phyloP scores from a whole-genome alignment of 2,329 filamentous ascomycete genomes.

The Fonsecaea multimorphosa region DNA sequence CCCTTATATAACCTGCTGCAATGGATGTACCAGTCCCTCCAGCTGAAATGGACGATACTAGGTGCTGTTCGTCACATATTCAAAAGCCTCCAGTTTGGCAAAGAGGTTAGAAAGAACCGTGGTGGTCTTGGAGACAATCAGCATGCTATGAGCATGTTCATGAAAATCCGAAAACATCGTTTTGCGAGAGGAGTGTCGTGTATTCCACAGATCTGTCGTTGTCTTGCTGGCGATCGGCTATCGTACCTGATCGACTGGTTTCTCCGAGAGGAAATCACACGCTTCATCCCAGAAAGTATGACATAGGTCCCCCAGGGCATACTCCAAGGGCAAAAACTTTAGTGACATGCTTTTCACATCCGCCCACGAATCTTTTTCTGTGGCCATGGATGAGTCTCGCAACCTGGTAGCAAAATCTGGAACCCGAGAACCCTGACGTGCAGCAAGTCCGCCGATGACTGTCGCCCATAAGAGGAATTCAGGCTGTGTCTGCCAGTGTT shows the following conservation, averaged over 20 bases:
- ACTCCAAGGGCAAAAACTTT: constrained; percentile 15
- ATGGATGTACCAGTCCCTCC: too few relatives aligned
- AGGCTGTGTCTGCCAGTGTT: constrained; percentile 5
- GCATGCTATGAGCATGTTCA: too few relatives aligned
- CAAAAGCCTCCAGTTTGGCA: too few relatives aligned
- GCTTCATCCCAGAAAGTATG: constrained; percentile 18
- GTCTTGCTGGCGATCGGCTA: neutral
- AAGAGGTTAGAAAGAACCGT: too few relatives aligned
- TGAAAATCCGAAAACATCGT: too few relatives aligned
- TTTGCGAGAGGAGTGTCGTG: neutral
- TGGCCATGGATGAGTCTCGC: neutral
- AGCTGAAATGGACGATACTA: too few relatives aligned
- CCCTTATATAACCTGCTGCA: too few relatives aligned
- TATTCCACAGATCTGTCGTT: neutral
- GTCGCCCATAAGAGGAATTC: constrained; percentile 18
- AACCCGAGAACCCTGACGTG: neutral
- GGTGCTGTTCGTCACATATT: too few relatives aligned
- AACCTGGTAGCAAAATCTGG: neutral
- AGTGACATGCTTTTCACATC: constrained; percentile 8
- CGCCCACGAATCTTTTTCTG: constrained; percentile 8
- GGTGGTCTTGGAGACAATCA: too few relatives aligned
- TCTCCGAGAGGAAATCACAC: neutral
- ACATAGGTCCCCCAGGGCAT: constrained; percentile 9
- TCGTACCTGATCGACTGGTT: neutral
- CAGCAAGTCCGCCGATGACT: constrained; percentile 13